Percentiles rank a stretch among this genome's conserved stretches.
phyloP scores from a whole-genome alignment of 139 green algal genomes.

The Asterochloris sp. region DNA sequence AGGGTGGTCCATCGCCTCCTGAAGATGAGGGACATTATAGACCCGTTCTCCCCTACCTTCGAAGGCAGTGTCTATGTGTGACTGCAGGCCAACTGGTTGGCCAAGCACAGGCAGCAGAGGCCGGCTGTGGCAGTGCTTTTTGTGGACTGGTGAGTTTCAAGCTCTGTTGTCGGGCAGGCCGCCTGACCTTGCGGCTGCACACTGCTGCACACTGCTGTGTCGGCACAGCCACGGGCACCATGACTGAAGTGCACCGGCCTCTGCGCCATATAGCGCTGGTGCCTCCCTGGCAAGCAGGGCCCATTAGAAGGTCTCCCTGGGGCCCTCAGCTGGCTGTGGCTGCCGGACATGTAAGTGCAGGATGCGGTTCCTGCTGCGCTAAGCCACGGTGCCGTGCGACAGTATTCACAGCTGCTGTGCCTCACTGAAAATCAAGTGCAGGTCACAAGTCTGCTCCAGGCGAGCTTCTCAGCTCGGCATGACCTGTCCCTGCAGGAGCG shows the following conservation, averaged over 20 bases:
- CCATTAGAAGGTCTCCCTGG: too few species aligned
- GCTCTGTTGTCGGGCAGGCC: too few species aligned
- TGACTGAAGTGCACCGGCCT: too few species aligned
- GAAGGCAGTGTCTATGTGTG: background rate
- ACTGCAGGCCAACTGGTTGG: slow-evolving; percentile 48
- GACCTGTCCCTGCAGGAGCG: slow-evolving; percentile 2
- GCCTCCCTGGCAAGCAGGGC: too few species aligned
- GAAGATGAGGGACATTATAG: background rate
- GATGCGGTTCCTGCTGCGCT: too few species aligned
- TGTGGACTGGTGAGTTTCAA: slow-evolving; percentile 19
- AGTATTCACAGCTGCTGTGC: too few species aligned
- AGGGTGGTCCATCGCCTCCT: background rate
- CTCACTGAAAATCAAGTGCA: too few species aligned
- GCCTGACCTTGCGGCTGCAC: background rate
- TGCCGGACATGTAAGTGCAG: too few species aligned
- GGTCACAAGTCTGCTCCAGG: background rate
- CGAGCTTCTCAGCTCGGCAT: background rate
- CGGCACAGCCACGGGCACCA: background rate
- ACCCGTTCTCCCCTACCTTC: background rate
- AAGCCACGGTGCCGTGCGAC: too few species aligned
- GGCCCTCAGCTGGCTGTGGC: too few species aligned
- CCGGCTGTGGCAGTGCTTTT: slow-evolving; percentile 50
- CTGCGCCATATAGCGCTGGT: too few species aligned
- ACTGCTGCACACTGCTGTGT: background rate
- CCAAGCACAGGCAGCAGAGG: slow-evolving; percentile 42